Evolutionary conservation across 2,329 filamentous ascomycete genomes (phyloP).

Genomic region (Colletotrichum sp.): DNA sequence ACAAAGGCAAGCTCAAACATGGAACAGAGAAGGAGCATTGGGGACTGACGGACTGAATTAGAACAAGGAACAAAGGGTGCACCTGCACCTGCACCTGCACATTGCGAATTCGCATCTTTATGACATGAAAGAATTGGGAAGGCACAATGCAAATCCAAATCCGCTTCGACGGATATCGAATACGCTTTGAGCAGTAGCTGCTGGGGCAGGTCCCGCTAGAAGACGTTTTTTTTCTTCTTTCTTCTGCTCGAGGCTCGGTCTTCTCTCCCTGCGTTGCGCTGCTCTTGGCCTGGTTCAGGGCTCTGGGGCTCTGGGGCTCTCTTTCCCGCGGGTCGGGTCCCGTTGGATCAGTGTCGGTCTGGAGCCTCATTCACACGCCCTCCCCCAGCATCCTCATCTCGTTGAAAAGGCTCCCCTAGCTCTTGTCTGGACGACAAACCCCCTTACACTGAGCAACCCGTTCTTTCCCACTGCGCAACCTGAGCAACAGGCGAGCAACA

Average conservation of each 20-base stretch:
- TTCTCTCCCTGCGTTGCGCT: neutral
- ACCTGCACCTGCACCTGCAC: neutral
- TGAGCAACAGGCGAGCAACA: neutral
- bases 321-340: neutral
- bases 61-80: neutral
- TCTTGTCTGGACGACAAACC: neutral
- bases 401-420: neutral
- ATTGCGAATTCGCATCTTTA: neutral
- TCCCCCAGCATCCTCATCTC: neutral
- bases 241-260: neutral
- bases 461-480: neutral
- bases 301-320: neutral
- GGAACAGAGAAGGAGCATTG: neutral
- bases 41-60: neutral
- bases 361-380: neutral
- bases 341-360: neutral
- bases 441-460: constrained; percentile 20
- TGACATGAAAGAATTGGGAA: neutral
- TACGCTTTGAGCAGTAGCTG: neutral
- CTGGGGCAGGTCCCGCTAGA: neutral
- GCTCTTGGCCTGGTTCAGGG: neutral
- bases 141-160: neutral
- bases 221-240: neutral
- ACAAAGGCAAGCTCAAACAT: neutral
- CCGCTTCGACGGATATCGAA: neutral